Conservation (phyloP, 2,329 filamentous ascomycete species). For the Phoma sp. region DNA sequence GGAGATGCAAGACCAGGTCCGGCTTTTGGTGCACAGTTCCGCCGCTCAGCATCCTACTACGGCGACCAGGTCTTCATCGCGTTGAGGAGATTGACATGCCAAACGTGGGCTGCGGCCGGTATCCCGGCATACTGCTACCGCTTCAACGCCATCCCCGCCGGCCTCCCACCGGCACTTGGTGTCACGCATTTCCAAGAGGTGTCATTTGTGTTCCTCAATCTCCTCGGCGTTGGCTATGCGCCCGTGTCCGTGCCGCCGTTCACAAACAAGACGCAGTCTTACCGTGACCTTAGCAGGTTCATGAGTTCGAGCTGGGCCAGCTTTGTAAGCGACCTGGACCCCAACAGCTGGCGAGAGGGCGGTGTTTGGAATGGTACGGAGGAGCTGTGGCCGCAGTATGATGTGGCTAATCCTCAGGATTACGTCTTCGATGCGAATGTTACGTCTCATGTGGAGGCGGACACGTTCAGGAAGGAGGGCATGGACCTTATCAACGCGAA, state of each 20-base stretch:
- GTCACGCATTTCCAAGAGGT: slow-evolving; percentile 63
- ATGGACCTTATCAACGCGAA: slow-evolving; percentile 52
- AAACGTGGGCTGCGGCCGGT: slow-evolving; percentile 57
- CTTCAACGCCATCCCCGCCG: slow-evolving; percentile 63
- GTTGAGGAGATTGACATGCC: slow-evolving; percentile 59
- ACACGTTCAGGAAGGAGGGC: slow-evolving; percentile 54
- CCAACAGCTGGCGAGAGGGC: slow-evolving; percentile 32
- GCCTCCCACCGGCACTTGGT: slow-evolving; percentile 51
- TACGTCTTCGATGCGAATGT: slow-evolving; percentile 58
- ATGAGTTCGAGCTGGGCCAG: slow-evolving; percentile 56
- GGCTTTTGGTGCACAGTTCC: slow-evolving; percentile 53
- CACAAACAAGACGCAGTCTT: slow-evolving; percentile 44
- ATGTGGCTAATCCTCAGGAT: slow-evolving; percentile 43
- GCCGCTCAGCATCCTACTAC: slow-evolving; percentile 57
- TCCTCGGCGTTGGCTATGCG: slow-evolving; percentile 51
- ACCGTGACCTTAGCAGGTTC: slow-evolving; percentile 48
- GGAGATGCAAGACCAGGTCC: slow-evolving; percentile 27
- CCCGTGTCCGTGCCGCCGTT: slow-evolving; percentile 45
- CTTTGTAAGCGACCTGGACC: slow-evolving; percentile 52
- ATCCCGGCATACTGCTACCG: slow-evolving; percentile 66
- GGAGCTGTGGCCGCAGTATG: slow-evolving; percentile 52
- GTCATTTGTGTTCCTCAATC: slow-evolving; percentile 56
- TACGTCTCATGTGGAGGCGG: slow-evolving; percentile 48
- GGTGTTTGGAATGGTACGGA: slow-evolving; percentile 26
- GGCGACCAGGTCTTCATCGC: slow-evolving; percentile 65